A percentile compares a stretch with the other conserved stretches of the same genome.
phyloP scores from a whole-genome alignment of 441 rosid genomes.

The Metrosideros polymorpha region DNA sequence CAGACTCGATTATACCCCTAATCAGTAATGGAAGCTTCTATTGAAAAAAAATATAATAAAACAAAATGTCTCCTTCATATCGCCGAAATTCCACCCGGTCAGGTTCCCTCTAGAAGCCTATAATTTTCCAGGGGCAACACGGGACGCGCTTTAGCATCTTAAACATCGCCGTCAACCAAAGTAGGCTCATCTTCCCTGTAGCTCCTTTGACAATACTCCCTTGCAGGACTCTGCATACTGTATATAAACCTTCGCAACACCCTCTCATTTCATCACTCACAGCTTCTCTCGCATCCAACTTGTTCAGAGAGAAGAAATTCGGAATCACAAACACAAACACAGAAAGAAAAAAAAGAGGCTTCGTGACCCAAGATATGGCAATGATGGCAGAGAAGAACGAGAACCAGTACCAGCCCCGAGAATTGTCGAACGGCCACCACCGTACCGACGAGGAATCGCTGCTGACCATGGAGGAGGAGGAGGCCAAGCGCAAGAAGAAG shows the following conservation, averaged over 20 bases:
- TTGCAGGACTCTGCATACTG: background rate
- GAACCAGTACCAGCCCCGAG: background rate
- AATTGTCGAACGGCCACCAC: background rate
- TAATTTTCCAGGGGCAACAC: background rate
- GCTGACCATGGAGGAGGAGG: background rate
- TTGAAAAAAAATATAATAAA: background rate
- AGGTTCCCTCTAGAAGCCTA: background rate
- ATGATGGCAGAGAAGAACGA: background rate
- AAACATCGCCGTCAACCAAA: background rate
- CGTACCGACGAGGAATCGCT: background rate
- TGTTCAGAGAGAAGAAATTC: background rate
- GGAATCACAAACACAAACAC: background rate
- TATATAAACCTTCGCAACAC: background rate
- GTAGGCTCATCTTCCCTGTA: background rate
- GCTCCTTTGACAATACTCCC: background rate
- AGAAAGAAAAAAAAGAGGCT: background rate
- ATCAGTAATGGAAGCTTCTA: background rate
- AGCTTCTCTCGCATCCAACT: background rate
- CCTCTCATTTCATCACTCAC: background rate
- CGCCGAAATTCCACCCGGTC: background rate
- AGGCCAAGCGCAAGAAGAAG: background rate
- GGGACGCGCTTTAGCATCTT: background rate
- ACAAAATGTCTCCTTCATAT: background rate
- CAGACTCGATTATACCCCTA: background rate
- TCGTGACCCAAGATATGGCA: background rate